Evolutionary conservation across 2,329 filamentous ascomycete species (phyloP), one percentile per base, ranked within the genome.

Genomic region (Aspergillus tamarii): DNA sequence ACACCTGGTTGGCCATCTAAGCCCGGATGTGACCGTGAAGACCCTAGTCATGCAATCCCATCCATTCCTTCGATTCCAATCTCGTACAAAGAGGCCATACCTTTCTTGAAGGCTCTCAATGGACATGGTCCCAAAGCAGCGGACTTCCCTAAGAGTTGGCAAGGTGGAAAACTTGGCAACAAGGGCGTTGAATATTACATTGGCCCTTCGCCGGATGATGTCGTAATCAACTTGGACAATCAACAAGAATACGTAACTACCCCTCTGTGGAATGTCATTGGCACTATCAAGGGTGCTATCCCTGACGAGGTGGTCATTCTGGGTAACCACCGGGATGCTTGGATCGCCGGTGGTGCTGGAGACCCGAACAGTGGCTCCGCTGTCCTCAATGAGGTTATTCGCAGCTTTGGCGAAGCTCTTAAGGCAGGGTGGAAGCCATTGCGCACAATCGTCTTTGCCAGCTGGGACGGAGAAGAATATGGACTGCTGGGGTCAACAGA

Each of bases 1-100:
- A 98, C 95, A 0, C 93, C 93, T 21, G 95, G 95, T 12, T 97
- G 97, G 73, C 91, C 94, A 9, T 97, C 93, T 0, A 94, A 94
- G 76, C 94, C 94, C 6, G 94, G 91, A n/a, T 91, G 84, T 28
- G 91, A 92, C 41, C 89, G 94, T 28, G 84, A 88, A 63, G 87
- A 92, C 9, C 87, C 89, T 0, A 84, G 92, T 23, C 83, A 86
- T 32, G 85, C 86, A 8, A 95, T 90, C 36, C 92, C 95, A 0
- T 88, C 87, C 3, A 98, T 98, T 60, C 94, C 95, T 0, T 98
- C 94, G 0, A 81, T 97, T 1, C 94, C 94, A 4, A 91, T 98
- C 58, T 97, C 94, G 0, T 97, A 96, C 74, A 80, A 83, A 8
- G 94, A 98, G 70, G 94, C 92, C 0, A 77, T 97, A 2, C 94